Conservation (phyloP, 805 yeast genomes). For the Barnettozyma sp. region DNA sequence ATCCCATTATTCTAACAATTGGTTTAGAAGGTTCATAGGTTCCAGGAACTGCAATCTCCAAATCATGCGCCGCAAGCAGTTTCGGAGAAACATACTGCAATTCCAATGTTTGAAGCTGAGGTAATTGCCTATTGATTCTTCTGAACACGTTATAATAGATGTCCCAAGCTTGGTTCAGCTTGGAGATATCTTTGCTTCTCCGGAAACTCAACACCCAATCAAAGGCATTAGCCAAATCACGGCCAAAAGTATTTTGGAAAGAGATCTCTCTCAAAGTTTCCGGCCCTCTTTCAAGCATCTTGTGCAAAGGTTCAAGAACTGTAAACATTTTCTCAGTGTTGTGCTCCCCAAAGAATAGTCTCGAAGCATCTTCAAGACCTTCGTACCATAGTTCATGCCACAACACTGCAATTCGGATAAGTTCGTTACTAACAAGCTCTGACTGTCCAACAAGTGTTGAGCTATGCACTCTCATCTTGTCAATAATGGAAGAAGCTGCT, state of each 20-base stretch:
- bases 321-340: constrained; percentile 93
- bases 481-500: constrained; percentile 88
- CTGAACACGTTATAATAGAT: constrained; percentile 90
- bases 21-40: constrained; percentile 83
- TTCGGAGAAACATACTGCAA: constrained; percentile 92
- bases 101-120: constrained; percentile 79
- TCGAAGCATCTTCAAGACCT: constrained; percentile 93
- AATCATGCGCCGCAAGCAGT: constrained; percentile 64
- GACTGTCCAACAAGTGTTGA: constrained; percentile 84
- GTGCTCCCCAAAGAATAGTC: constrained; percentile 88
- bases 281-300: constrained; percentile 78
- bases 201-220: constrained; percentile 89
- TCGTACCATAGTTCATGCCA: constrained; percentile 99
- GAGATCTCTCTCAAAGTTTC: constrained; percentile 90
- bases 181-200: constrained; percentile 77
- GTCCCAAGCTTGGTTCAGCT: constrained; percentile 96
- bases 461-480: constrained; percentile 86
- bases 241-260: constrained; percentile 87
- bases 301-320: constrained; percentile 83
- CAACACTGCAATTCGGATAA: constrained; percentile 88
- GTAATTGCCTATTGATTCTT: constrained; percentile 80
- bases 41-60: constrained; percentile 91
- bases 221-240: constrained; percentile 86
- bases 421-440: constrained; percentile 86
- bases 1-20: constrained; percentile 59